Evolutionary conservation across 2,329 filamentous ascomycete genomes (phyloP).

Genomic region (Beauveria australis): DNA sequence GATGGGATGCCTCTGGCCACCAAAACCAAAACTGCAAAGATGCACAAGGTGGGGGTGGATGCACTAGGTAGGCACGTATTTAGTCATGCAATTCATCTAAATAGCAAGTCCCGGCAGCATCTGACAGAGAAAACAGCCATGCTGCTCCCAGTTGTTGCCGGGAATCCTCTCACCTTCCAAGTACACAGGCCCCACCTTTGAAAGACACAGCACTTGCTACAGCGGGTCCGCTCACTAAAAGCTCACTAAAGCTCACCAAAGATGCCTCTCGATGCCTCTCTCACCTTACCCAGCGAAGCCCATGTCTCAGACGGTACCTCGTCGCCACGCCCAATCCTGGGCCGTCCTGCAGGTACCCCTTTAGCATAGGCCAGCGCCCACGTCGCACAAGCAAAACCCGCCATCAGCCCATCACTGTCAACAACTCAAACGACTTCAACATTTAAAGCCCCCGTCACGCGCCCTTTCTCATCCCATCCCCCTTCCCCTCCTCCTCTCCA

Average conservation of each 20-base stretch:
- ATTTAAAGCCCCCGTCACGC: background rate
- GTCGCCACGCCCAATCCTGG: background rate
- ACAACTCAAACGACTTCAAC: background rate
- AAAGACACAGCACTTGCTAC: background rate
- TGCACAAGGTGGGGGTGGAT: background rate
- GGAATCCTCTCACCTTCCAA: background rate
- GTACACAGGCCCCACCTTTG: background rate
- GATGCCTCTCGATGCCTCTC: background rate
- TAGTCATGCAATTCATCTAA: too few species aligned
- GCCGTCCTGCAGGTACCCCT: background rate
- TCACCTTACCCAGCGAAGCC: background rate
- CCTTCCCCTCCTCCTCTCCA: background rate
- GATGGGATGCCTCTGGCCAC: too few species aligned
- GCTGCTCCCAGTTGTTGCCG: too few species aligned
- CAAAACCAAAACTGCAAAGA: too few species aligned
- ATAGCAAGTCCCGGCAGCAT: too few species aligned
- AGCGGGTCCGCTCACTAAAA: constrained; percentile 4
- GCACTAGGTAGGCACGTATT: background rate
- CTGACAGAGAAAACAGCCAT: too few species aligned
- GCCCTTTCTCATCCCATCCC: background rate
- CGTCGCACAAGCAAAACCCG: background rate
- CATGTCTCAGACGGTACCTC: background rate
- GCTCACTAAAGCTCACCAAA: background rate
- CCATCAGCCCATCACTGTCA: background rate
- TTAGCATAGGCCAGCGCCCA: background rate